Evolutionary conservation across 2,329 filamentous ascomycete species (phyloP).

Genomic region (Aureobasidium musti): DNA sequence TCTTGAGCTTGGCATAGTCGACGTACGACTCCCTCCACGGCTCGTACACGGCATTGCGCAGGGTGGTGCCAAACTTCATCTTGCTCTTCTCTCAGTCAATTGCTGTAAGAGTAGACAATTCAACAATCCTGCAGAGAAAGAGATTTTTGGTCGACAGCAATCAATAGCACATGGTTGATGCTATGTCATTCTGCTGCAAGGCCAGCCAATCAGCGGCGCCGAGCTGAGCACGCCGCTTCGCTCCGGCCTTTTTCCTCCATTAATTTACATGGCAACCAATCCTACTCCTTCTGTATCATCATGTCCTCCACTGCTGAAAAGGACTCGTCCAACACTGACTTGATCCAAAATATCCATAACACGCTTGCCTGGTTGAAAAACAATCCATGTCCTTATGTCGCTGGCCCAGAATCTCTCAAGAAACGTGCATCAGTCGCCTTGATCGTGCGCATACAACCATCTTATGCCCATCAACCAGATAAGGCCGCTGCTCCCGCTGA

Average conservation of each 20-base stretch:
- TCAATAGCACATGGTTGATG: background rate
- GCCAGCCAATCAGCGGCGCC: conserved; percentile 21
- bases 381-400: conserved; percentile 53
- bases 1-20: conserved; percentile 92
- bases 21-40: conserved; percentile 95
- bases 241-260: background rate
- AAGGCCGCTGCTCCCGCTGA: conserved; percentile 33
- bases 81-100: conserved; percentile 43
- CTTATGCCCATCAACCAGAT: conserved; percentile 56
- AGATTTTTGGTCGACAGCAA: background rate
- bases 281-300: background rate
- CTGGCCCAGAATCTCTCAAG: conserved; percentile 53
- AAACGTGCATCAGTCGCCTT: conserved; percentile 67
- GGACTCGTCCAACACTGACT: conserved; percentile 30
- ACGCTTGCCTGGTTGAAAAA: conserved; percentile 48
- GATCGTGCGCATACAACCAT: conserved; percentile 63
- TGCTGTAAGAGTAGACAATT: background rate
- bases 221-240: background rate
- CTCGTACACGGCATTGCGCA: conserved; percentile 74
- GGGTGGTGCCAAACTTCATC: conserved; percentile 93
- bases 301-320: conserved; percentile 10
- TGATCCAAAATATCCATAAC: conserved; percentile 46
- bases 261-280: conserved; percentile 2
- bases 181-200: background rate
- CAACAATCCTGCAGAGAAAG: background rate